Evolutionary conservation across 225 moss, liverwort and hornwort species (phyloP).

Genomic region (Straminergon stramineum): DNA sequence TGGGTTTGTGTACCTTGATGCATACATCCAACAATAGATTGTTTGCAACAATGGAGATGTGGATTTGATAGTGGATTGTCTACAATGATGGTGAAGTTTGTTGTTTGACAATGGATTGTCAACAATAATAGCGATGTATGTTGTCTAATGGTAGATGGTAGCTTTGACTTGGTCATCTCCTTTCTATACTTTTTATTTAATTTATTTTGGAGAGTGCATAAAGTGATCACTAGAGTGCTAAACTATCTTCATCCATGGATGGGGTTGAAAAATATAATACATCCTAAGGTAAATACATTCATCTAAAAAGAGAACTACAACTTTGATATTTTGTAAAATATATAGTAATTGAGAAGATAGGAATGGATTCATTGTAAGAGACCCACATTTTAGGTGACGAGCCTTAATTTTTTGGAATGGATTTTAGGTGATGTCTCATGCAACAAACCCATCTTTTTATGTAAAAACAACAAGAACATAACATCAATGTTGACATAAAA

Average conservation of each 20-base stretch:
- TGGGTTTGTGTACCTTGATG: too few species aligned
- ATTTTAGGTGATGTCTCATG: too few species aligned
- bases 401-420: too few species aligned
- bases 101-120: neutral
- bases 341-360: neutral
- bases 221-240: accelerated
- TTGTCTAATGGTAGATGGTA: neutral
- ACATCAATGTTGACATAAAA: too few species aligned
- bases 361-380: too few species aligned
- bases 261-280: neutral
- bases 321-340: too few species aligned
- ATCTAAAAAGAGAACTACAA: neutral
- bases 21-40: too few species aligned
- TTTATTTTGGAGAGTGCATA: neutral
- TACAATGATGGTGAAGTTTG: neutral
- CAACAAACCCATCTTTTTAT: too few species aligned
- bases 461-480: too few species aligned
- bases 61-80: too few species aligned
- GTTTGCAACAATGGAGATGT: too few species aligned
- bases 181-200: neutral
- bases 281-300: neutral
- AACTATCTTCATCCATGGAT: neutral
- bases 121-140: neutral
- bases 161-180: neutral
- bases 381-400: too few species aligned